Evolutionary conservation across 192 early-diverging fungal genomes (phyloP), one percentile per base, ranked within the genome.

Genomic region (Podila clonocystis): DNA sequence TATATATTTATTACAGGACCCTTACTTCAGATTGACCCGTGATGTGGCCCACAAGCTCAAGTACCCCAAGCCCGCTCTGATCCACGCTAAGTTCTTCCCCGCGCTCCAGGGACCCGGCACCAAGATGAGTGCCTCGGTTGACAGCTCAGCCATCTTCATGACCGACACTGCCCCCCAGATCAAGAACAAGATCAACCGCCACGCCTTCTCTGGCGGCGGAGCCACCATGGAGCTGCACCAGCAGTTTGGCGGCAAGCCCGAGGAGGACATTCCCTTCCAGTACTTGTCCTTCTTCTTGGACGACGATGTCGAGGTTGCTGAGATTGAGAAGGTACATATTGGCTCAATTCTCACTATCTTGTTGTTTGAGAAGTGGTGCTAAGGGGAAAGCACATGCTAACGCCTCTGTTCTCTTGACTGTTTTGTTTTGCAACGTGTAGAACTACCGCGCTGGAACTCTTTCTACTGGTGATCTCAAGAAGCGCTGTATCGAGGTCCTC

Each of bases 141-240:
- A 94, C 58, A 88, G 85, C 65, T 95, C 97, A 8, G 96, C 98
- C 67, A 94, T 99, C 74, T 96, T 96, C 79, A 91, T 99, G 87
- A 88, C 86, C 50, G 98, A 99, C 76, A 95, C 96, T 0, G 88
- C 93, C 6, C 91, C 88, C 11, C 92, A 96, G 82, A 97, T 99
- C 89, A 97, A 98, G 85, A 97, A 97, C 83, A 99, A 99, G 89
- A 97, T 99, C 86, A 99, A 98, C 84, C 86, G 89, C 41, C 91
- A 96, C 69, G 97, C 97, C 31, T 99, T 97, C 83, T 96, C 95
- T 17, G 98, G 98, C 33, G 98, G 97, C 63, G 87, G 89, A 66
- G 95, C 89, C 17, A 95, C 94, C 36, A 76, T 94, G 58, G 97
- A 98, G 82, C 84, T 93, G 70, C 98, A 98, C 75, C 84, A 87